Conservation (phyloP, 768 basidiomycete species). For the Coprinellus aureogranulatus region DNA sequence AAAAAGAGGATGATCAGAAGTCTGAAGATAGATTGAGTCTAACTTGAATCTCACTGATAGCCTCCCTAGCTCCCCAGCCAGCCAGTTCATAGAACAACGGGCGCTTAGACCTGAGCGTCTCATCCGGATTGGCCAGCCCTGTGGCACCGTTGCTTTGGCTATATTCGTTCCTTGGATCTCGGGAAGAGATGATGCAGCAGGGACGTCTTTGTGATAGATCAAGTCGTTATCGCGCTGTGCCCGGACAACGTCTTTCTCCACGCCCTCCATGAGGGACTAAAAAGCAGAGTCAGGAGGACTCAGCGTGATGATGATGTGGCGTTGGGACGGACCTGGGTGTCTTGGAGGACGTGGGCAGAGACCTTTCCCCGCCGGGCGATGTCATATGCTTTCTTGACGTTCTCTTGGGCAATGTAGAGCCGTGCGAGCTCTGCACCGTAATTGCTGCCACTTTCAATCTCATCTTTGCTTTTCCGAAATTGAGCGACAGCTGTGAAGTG, state of each 20-base stretch:
- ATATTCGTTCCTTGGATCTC: constrained; percentile 64
- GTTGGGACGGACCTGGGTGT: constrained; percentile 62
- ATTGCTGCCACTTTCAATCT: constrained; percentile 57
- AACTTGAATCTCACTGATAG: constrained; percentile 62
- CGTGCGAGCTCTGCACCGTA: constrained; percentile 88
- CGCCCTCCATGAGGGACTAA: constrained; percentile 73
- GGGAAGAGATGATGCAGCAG: constrained; percentile 65
- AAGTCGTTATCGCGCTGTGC: constrained; percentile 92
- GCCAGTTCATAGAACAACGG: constrained; percentile 74
- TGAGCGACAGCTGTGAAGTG: constrained; percentile 92
- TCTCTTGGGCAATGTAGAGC: constrained; percentile 60
- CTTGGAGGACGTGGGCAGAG: constrained; percentile 63
- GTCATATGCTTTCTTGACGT: constrained; percentile 71
- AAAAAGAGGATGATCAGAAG: not conserved
- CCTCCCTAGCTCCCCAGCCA: constrained; percentile 84
- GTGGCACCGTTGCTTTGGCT: constrained; percentile 56
- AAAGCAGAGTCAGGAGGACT: not conserved
- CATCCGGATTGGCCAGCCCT: constrained; percentile 58
- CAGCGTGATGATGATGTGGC: not conserved
- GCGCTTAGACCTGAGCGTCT: constrained; percentile 48
- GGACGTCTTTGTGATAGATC: constrained; percentile 89
- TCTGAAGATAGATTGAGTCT: not conserved
- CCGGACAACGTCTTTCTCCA: constrained; percentile 64
- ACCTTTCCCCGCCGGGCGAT: constrained; percentile 63
- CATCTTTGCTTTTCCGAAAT: constrained; percentile 85